Percentiles rank a stretch among this genome's conserved stretches.
phyloP scores from a whole-genome alignment of 768 basidiomycete genomes.

The Phlebiopsis gigantea region DNA sequence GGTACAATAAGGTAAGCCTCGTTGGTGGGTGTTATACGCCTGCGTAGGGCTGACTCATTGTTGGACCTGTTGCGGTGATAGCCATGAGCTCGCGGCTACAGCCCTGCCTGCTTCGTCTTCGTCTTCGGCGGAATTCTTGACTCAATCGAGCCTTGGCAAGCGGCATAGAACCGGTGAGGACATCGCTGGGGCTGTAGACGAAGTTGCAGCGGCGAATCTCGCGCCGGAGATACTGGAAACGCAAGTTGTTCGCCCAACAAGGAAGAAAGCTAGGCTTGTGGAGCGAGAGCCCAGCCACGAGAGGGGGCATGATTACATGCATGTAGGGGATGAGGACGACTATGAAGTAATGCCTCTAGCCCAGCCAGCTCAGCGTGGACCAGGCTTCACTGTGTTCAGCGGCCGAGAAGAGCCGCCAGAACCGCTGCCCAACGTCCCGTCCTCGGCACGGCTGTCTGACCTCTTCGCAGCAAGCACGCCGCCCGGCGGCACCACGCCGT shows the following conservation, averaged over 20 bases:
- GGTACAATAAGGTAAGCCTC: no score
- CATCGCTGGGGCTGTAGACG: slow-evolving; percentile 36
- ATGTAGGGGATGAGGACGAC: background rate
- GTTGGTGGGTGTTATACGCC: no score
- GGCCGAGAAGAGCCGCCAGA: slow-evolving; percentile 31
- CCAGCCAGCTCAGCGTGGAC: slow-evolving; percentile 23
- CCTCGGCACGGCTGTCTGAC: slow-evolving; percentile 51
- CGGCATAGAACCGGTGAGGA: slow-evolving; percentile 50
- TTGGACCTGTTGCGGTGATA: no score
- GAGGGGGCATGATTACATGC: background rate
- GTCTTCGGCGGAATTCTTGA: background rate
- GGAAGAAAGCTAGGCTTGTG: slow-evolving; percentile 46
- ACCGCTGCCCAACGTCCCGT: slow-evolving; percentile 17
- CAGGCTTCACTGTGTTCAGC: slow-evolving; percentile 46
- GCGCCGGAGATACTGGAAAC: slow-evolving; percentile 34
- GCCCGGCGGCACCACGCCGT: slow-evolving; percentile 5
- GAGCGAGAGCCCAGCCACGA: slow-evolving; percentile 17
- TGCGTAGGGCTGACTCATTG: no score
- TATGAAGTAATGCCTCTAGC: slow-evolving; percentile 5
- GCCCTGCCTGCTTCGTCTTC: no score
- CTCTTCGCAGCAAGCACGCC: slow-evolving; percentile 36
- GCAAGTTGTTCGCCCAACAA: slow-evolving; percentile 37
- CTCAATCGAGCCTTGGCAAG: slow-evolving; percentile 57
- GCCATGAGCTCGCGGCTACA: no score
- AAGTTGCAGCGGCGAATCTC: slow-evolving; percentile 33